Evolutionary conservation across 2,329 filamentous ascomycete species (phyloP), one percentile per base, ranked within the genome.

Genomic region (Sclerotinia glacialis): DNA sequence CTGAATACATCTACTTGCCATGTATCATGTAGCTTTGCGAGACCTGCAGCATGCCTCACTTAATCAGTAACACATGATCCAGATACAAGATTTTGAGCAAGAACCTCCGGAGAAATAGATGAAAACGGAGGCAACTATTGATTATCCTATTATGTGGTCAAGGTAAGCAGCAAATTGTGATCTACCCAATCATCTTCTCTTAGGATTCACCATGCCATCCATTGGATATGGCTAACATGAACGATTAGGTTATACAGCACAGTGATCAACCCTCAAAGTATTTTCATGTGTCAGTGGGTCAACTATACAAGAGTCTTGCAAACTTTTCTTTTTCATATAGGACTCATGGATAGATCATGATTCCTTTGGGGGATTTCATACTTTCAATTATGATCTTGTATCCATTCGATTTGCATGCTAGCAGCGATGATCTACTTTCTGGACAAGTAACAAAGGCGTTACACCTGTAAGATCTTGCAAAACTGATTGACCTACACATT

Each of bases 41-140:
- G 44, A 65, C 63, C 52, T 65, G 62, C 62, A 64, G 62, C 62
- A 58, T 64, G 62, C 62, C 62, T 58, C 31, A 47, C 34, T 64
- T 44, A 21, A 64, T 44, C 31, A 26, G 42, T 54, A n/a, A 58
- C 42, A 58, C 62, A 58, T 58, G 62, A 65, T 65, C 31, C 53
- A 65, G 63, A 65, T 50, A 16, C 28, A 47, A 60, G 34, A 37
- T 16, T 49, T 23, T 18, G 28, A 59, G 9, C 42, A 23, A 18
- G 7, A 34, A 7, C 23, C 12, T 34, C 42, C 28, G 42, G 62
- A 18, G 37, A 18, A 26, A 31, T 40, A 23, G 16, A 49, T 31
- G 26, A 31, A 42, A 42, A 58, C 11, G 40, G 52, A 40, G 31
- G 42, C 52, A 34, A 58, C 11, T 37, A 49, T 64, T 28, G 52